Percentiles rank a stretch among this genome's conserved stretches.
Conservation (phyloP, 2,329 filamentous ascomycete species). For the Aspergillus puulaauensis region DNA sequence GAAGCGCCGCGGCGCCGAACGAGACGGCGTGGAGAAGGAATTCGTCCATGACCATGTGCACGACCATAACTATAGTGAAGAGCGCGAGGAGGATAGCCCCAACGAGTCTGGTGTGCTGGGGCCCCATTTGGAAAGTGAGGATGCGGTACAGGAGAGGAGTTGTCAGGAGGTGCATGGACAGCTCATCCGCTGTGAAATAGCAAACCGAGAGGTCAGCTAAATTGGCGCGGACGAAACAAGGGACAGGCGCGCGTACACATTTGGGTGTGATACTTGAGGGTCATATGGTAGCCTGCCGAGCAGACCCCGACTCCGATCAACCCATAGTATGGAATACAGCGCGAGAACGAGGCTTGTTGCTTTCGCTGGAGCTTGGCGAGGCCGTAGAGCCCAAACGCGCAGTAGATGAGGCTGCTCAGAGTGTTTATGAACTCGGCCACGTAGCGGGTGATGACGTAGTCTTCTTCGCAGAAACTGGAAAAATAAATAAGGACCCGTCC, state of each 20-base stretch:
- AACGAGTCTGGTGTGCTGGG: conserved; percentile 22
- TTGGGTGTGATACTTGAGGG: conserved; percentile 33
- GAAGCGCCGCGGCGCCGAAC: conserved; percentile 36
- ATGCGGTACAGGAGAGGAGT: conserved; percentile 45
- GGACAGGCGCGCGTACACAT: conserved; percentile 25
- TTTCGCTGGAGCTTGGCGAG: conserved; percentile 26
- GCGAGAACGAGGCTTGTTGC: conserved; percentile 20
- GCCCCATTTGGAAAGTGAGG: conserved; percentile 34
- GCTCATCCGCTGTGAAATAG: conserved; percentile 37
- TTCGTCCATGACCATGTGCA: conserved; percentile 46
- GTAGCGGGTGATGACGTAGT: conserved; percentile 45
- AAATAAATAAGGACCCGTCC: not conserved
- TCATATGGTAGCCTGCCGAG: conserved; percentile 32
- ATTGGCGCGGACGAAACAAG: not conserved
- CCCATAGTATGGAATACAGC: conserved; percentile 39
- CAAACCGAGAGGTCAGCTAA: not conserved
- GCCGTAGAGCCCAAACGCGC: conserved; percentile 42
- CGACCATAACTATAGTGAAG: conserved; percentile 39
- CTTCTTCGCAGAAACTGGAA: conserved; percentile 31
- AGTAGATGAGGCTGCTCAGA: conserved; percentile 41
- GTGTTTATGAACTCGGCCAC: conserved; percentile 50
- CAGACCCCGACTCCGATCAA: conserved; percentile 36
- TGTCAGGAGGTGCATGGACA: conserved; percentile 44
- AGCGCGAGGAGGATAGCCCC: conserved; percentile 20
- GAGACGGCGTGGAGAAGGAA: conserved; percentile 41